phyloP scores from a whole-genome alignment of 2,329 filamentous ascomycete species.

The Pseudogymnoascus sp. region DNA sequence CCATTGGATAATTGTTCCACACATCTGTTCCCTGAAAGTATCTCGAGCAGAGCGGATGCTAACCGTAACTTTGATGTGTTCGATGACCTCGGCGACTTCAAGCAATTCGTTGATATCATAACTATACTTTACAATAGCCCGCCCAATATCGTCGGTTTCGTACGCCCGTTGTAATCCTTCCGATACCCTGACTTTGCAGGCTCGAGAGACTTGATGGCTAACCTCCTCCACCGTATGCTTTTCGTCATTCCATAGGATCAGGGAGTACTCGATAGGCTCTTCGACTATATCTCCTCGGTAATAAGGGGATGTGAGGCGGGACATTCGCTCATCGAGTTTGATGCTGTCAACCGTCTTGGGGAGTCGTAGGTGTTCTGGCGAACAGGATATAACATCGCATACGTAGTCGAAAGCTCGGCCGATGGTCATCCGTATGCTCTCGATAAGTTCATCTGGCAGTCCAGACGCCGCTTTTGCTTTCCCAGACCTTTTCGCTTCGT shows the following conservation, averaged over 20 bases:
- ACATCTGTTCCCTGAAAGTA: conserved; percentile 97
- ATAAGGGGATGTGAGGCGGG: conserved; percentile 67
- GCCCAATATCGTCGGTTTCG: conserved; percentile 81
- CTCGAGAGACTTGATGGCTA: conserved; percentile 77
- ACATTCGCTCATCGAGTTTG: conserved; percentile 68
- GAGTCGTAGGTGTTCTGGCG: conserved; percentile 85
- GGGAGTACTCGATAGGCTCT: conserved; percentile 65
- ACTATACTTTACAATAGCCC: conserved; percentile 74
- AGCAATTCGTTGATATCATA: conserved; percentile 65
- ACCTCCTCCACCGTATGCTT: conserved; percentile 95
- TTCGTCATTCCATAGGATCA: conserved; percentile 96
- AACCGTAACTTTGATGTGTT: conserved; percentile 92
- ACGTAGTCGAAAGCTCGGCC: conserved; percentile 84
- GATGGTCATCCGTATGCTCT: conserved; percentile 78
- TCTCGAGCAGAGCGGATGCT: conserved; percentile 90
- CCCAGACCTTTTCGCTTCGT: conserved; percentile 40
- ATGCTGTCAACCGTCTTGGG: conserved; percentile 78
- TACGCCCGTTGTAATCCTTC: conserved; percentile 70
- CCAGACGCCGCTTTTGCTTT: conserved; percentile 50
- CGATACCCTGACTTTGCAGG: conserved; percentile 63
- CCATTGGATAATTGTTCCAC: conserved; percentile 95
- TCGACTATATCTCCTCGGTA: conserved; percentile 58
- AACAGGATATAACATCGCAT: conserved; percentile 96
- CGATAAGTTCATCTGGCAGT: conserved; percentile 66
- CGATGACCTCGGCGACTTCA: conserved; percentile 73